Base-by-base conservation (phyloP, 83 land plant species). In the Isoetes engelmannii region DNA sequence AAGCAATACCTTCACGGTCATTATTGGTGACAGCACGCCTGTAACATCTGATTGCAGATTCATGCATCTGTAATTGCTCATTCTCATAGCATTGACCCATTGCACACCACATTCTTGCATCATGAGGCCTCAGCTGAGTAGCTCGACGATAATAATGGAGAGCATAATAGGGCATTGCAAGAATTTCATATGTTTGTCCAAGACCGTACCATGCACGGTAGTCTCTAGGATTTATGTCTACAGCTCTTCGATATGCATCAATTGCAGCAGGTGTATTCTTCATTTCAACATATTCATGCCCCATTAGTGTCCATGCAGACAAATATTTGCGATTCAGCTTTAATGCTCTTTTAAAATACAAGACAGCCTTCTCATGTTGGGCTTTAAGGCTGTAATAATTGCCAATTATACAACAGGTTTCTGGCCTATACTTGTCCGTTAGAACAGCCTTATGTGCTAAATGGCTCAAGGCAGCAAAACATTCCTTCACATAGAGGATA, bases 271-370 rank as follows among this genome's bases (percentile, higher is more conserved):
- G 86, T 4, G 87, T 86, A 62, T 94, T 94, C 64, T 94, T 90
- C 96, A 94, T 88, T 73, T 94, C 99, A 12, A 94, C 92, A 83
- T 84, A 94, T 64, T 94, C 99, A 67, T 94, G 99, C n/a, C 99
- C 99, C 96, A 94, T 94, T 3, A 94, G 84, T 1, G 99, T 94
- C 99, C 96, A 94, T 44, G 99, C 99, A 41, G 88, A 84, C 37
- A 94, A 74, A 75, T 86, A 94, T 57, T 90, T 94, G 53, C 84
- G 91, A 74, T 90, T 84, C 41, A 94, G 75, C 63, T 82, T 90
- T 55, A 94, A 77, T 7, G 99, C 96, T 50, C 96, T 82, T 75
- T 82, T 81, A 74, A 94, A 94, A 72, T 94, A 94, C 15, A 85
- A 47, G 44, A 85, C 88, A 47, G 87, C 83, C 63, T 85, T 85